Base-by-base conservation (phyloP, 2,329 filamentous ascomycete species). In the Scytalidium sp. region DNA sequence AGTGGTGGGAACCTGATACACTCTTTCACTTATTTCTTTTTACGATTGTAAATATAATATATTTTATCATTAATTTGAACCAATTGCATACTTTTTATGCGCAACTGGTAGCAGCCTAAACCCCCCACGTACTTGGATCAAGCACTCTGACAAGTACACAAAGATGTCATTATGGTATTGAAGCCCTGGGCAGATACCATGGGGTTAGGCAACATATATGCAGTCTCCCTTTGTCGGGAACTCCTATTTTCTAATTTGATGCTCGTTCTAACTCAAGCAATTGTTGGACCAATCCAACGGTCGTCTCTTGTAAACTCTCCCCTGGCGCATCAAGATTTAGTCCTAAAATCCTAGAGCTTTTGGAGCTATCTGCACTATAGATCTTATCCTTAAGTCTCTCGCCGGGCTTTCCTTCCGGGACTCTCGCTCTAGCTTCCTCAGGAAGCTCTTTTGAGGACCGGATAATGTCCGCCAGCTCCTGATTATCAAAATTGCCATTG, bases 301-400 rank as follows among this genome's bases (percentile, higher is more conserved):
- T 40, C 23, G 49, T 50, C 13, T 25, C 25, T 15, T 43, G 40
- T 19, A 67, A 72, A 48, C 65, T 74, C 9, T 67, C 71, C 7
- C 65, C 68, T 36, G 32, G 32, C 8, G 17, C 32, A 4, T 36
- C 17, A 10, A 36, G 15, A 22, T 43, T 21, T 19, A 22, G 15
- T 13, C 41, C 41, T 23, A 43, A 23, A 15, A 43, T 21, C 13
- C 41, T 43, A 15, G 3, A 2, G 25, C n/a, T n/a, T 21, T 43
- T 43, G 13, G 21, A 22, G 25, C 41, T 27, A 76, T 81, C 60
- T 67, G 80, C 62, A 56, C 79, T 44, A 46, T 66, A 65, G 56
- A 65, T 61, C 1, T 57, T 60, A 22, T 54, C 51, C 2, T 50
- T 54, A 45, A 60, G 51, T 3, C 61, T 54, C 21, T 51, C 54